These are phyloP conservation scores for Mallotus nudiflorus DNA, from an alignment of 345 rosid species.

Conservation along the genomic window DNA sequence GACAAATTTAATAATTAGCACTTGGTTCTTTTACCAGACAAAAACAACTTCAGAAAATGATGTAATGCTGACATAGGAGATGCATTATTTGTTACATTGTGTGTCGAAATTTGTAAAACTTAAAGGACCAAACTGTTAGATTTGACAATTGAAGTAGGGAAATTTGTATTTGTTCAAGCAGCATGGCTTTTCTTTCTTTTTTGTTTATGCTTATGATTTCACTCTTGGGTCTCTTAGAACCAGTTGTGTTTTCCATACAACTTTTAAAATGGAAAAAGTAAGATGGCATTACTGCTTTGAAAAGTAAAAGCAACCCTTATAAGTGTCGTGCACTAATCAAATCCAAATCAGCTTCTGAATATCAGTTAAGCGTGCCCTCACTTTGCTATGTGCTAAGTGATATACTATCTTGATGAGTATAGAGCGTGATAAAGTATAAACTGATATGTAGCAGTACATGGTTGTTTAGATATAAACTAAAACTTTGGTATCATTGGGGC, in stretches of 20 bases:
- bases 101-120: background rate
- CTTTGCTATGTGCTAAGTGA: background rate
- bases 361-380: too few species aligned
- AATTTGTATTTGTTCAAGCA: too few species aligned
- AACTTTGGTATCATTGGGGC: background rate
- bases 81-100: background rate
- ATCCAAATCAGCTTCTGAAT: too few species aligned
- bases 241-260: too few species aligned
- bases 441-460: background rate
- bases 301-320: too few species aligned
- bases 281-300: too few species aligned
- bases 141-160: background rate
- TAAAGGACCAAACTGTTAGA: background rate
- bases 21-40: background rate
- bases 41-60: background rate
- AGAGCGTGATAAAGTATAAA: too few species aligned
- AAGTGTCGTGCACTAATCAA: too few species aligned
- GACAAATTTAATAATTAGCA: background rate
- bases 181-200: too few species aligned
- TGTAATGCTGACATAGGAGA: background rate
- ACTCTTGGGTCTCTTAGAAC: too few species aligned
- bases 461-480: background rate
- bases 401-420: background rate
- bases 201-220: too few species aligned
- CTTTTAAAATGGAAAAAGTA: too few species aligned